Percentiles rank a stretch among this genome's conserved stretches.
Evolutionary conservation across 179 eudicot genomes (phyloP).

Genomic region (Camellia oleifera): DNA sequence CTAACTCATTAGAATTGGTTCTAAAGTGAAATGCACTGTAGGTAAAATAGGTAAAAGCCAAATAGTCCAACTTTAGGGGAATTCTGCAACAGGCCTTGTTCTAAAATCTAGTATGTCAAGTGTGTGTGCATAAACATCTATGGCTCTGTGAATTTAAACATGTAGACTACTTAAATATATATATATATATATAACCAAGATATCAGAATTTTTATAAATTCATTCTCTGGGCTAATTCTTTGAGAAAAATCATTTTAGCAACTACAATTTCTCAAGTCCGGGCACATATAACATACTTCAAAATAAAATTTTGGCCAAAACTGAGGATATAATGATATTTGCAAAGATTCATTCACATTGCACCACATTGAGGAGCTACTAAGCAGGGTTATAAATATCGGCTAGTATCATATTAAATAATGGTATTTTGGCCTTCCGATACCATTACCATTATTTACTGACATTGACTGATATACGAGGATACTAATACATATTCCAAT

Average conservation of each 20-base stretch:
- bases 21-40: not conserved
- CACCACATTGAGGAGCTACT: not conserved
- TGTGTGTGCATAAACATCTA: not conserved
- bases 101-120: not conserved
- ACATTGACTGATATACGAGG: too few relatives aligned
- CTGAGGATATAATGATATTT: not conserved
- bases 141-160: not conserved
- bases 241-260: not conserved
- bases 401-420: too few relatives aligned
- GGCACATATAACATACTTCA: not conserved
- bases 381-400: too few relatives aligned
- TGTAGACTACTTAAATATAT: not conserved
- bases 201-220: not conserved
- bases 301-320: not conserved
- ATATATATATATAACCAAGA: not conserved
- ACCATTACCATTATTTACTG: too few relatives aligned
- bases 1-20: not conserved
- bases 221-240: not conserved
- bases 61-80: not conserved
- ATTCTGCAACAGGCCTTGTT: slow-evolving; percentile 3
- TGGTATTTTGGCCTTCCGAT: too few relatives aligned
- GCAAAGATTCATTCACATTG: too few relatives aligned
- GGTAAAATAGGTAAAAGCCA: not conserved
- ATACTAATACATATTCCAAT: too few relatives aligned
- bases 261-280: not conserved